phyloP scores from a whole-genome alignment of 169 alveolate genomes.

The Plasmodium falciparum region DNA sequence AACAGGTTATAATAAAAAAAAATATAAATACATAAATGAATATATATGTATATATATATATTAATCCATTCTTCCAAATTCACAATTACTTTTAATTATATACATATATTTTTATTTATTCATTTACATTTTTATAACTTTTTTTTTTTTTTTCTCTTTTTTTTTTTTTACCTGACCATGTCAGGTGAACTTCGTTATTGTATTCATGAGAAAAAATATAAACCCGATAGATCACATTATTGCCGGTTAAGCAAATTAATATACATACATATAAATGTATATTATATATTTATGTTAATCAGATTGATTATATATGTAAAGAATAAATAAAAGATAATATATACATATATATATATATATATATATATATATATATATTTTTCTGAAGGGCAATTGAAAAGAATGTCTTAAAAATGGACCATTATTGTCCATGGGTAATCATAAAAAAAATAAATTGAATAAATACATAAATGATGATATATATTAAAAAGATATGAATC shows the following conservation, averaged over 20 bases:
- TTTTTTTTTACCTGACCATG: constrained; percentile 44
- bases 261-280: background rate
- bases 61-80: background rate
- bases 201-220: constrained; percentile 76
- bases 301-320: background rate
- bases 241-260: constrained; percentile 77
- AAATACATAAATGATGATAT: background rate
- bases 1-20: constrained; percentile 19
- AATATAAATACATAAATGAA: background rate
- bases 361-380: background rate
- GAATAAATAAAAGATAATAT: background rate
- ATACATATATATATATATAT: background rate
- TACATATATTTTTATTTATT: too few species aligned
- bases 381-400: constrained; percentile 80
- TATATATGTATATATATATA: background rate
- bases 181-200: constrained; percentile 75
- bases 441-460: background rate
- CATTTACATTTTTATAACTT: too few species aligned
- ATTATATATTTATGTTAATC: background rate
- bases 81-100: too few species aligned
- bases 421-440: constrained; percentile 92
- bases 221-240: constrained; percentile 92
- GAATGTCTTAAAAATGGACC: constrained; percentile 92
- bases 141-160: background rate
- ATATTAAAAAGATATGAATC: too few species aligned